Conservation (phyloP, 768 basidiomycete genomes). For the Lentinula sp. region DNA sequence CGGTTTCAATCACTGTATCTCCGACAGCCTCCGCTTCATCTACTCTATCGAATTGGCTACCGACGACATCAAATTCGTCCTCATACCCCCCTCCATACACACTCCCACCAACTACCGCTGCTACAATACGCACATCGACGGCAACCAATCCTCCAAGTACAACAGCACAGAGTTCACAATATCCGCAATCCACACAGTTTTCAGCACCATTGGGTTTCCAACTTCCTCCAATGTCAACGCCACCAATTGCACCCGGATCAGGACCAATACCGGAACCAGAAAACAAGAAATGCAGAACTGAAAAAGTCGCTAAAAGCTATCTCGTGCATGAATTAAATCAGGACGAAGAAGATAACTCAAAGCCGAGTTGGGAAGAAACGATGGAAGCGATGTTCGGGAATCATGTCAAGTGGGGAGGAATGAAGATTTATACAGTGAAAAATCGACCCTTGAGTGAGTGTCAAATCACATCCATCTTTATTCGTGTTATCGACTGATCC, state of each 20-base stretch:
- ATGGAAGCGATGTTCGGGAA: constrained; percentile 83
- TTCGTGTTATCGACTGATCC: background rate
- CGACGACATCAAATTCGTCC: constrained; percentile 1
- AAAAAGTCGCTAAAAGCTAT: constrained; percentile 62
- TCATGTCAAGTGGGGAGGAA: constrained; percentile 74
- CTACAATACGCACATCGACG: background rate
- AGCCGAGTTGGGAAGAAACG: constrained; percentile 64
- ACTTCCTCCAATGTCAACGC: background rate
- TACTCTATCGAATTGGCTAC: background rate
- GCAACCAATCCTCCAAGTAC: background rate
- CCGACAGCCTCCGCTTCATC: background rate
- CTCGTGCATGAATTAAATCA: constrained; percentile 52
- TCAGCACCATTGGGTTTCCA: background rate
- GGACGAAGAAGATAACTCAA: constrained; percentile 10
- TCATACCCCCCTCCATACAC: background rate
- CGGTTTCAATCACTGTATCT: background rate
- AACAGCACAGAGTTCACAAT: constrained; percentile 20
- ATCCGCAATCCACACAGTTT: constrained; percentile 7
- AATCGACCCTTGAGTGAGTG: constrained; percentile 57
- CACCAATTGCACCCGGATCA: background rate
- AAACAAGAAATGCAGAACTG: constrained; percentile 11
- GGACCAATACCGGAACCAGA: background rate
- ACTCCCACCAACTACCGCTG: background rate
- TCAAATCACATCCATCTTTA: background rate
- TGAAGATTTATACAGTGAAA: constrained; percentile 52